Evolutionary conservation across 306 rosid genomes (phyloP).

Genomic region (Vicia villosa): DNA sequence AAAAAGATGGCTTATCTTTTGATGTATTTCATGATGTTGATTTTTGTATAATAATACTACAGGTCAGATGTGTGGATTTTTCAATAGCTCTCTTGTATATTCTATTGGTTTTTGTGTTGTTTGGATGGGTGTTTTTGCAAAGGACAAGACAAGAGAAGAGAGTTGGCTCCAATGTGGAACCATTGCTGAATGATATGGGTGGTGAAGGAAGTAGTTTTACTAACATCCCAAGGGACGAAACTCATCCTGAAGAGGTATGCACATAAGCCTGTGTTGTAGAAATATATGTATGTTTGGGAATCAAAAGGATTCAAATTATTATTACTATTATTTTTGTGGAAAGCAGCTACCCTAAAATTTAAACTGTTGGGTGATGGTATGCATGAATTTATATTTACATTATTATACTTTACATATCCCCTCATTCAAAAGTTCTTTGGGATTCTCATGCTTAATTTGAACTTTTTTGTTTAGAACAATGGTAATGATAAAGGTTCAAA

Average conservation of each 20-base stretch:
- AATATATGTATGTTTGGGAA: slow-evolving; percentile 11
- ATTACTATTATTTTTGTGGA: not conserved
- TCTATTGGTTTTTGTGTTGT: slow-evolving; percentile 60
- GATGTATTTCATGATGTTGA: slow-evolving; percentile 31
- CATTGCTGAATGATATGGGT: slow-evolving; percentile 59
- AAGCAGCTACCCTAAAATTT: slow-evolving; percentile 15
- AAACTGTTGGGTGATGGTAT: slow-evolving; percentile 13
- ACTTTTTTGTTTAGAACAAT: not conserved
- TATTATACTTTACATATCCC: not conserved
- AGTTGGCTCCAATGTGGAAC: slow-evolving; percentile 53
- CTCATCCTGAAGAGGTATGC: slow-evolving; percentile 51
- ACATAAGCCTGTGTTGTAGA: slow-evolving; percentile 15
- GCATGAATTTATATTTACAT: not conserved
- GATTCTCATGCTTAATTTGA: not conserved
- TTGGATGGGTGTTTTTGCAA: slow-evolving; percentile 73
- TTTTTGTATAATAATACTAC: slow-evolving; percentile 41
- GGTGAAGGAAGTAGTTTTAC: slow-evolving; percentile 44
- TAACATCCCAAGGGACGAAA: slow-evolving; percentile 51
- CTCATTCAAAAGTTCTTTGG: slow-evolving; percentile 13
- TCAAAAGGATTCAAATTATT: slow-evolving; percentile 9
- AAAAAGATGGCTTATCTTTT: slow-evolving; percentile 28
- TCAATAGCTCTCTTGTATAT: slow-evolving; percentile 64
- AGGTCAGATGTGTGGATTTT: slow-evolving; percentile 84
- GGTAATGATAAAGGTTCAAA: not conserved
- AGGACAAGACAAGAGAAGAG: slow-evolving; percentile 59